A percentile compares a stretch with the other conserved stretches of the same genome.
Evolutionary conservation across 176 grass and related monocot genomes (phyloP).

Genomic region (Triticum turgidum): DNA sequence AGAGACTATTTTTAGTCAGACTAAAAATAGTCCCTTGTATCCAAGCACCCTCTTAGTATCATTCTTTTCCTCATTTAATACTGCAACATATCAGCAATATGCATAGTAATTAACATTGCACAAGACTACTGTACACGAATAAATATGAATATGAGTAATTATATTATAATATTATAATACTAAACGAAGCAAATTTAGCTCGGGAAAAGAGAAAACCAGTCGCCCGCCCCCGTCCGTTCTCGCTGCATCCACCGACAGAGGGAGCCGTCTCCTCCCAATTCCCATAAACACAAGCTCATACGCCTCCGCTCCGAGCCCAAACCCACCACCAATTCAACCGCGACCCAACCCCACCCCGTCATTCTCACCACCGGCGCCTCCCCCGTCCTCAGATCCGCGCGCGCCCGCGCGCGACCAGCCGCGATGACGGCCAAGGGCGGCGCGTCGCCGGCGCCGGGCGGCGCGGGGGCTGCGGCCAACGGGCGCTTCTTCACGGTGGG

Average conservation of each 20-base stretch:
- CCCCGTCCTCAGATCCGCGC: conserved; percentile 37
- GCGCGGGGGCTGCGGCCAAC: conserved; percentile 20
- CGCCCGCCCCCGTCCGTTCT: conserved; percentile 6
- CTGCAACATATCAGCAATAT: too few species aligned
- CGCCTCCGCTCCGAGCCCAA: conserved; percentile 29
- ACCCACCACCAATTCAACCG: conserved; percentile 42
- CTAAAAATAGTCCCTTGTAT: too few species aligned
- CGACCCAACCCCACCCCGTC: conserved; percentile 21
- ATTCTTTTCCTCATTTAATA: too few species aligned
- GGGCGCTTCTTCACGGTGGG: conserved; percentile 63
- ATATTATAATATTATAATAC: neutral
- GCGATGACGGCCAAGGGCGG: conserved; percentile 61
- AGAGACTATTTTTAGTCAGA: too few species aligned
- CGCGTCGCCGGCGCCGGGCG: conserved; percentile 45
- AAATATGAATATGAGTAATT: neutral
- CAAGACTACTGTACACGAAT: neutral
- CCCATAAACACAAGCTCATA: conserved; percentile 47
- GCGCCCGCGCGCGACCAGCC: neutral
- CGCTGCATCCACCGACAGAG: conserved; percentile 25
- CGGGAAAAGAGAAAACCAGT: neutral
- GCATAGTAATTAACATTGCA: neutral
- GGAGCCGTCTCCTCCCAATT: conserved; percentile 14
- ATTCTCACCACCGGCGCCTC: neutral
- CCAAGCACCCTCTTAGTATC: too few species aligned
- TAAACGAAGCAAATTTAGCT: neutral